These are phyloP conservation scores for Sporodiniella umbellata DNA, from an alignment of 371 early-diverging fungal genomes.

Conservation along the genomic window DNA sequence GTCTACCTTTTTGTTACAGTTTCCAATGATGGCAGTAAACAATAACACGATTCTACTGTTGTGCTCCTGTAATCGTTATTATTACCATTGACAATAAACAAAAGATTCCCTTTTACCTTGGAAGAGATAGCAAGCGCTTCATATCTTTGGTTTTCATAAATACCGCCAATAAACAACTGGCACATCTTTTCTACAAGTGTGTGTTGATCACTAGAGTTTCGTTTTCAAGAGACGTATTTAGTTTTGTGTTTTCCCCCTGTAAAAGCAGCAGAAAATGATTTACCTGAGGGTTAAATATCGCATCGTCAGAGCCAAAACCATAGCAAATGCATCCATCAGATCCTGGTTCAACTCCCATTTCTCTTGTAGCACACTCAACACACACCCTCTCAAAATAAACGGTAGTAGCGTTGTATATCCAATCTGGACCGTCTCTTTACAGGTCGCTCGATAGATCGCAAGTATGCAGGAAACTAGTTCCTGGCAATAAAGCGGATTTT, in stretches of 20 bases:
- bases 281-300: conserved; percentile 2
- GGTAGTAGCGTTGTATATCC: conserved; percentile 20
- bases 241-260: background rate
- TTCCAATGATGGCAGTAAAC: conserved; percentile 35
- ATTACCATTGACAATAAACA: conserved; percentile 1
- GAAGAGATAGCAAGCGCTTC: background rate
- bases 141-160: background rate
- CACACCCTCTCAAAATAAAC: conserved; percentile 5
- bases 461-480: conserved; percentile 15
- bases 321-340: conserved; percentile 14
- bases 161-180: conserved; percentile 10
- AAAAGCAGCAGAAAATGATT: no score
- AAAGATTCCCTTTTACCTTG: background rate
- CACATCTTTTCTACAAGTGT: conserved; percentile 3
- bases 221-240: background rate
- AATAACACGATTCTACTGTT: conserved; percentile 8
- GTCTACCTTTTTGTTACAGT: conserved; percentile 31
- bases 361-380: conserved; percentile 2
- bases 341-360: conserved; percentile 17
- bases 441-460: conserved; percentile 9
- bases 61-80: background rate
- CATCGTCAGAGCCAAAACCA: conserved; percentile 16
- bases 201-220: conserved; percentile 9
- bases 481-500: conserved; percentile 11
- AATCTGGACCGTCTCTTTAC: conserved; percentile 8